Percentiles rank a stretch among this genome's conserved stretches.
phyloP scores from a whole-genome alignment of 768 basidiomycete genomes.

The Gyrodon lividus region DNA sequence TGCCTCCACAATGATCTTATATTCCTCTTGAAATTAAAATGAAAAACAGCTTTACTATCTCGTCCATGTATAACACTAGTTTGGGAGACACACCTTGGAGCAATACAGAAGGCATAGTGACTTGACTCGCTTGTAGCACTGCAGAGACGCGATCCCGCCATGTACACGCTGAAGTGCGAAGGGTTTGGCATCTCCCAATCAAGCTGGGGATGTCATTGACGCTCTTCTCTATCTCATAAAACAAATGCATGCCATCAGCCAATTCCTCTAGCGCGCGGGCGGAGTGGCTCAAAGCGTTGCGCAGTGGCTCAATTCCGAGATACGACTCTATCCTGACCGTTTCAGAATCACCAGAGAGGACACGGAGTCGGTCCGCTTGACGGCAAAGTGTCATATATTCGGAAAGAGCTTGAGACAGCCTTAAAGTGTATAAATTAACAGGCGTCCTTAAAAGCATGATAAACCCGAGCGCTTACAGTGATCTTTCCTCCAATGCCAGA shows the following conservation, averaged over 20 bases:
- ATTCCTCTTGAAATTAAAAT: too few relatives aligned
- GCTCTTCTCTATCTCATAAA: constrained; percentile 32
- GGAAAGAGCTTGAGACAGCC: constrained; percentile 22
- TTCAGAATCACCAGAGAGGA: constrained; percentile 19
- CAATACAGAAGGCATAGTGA: constrained; percentile 31
- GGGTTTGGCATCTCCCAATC: constrained; percentile 25
- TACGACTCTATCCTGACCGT: constrained; percentile 18
- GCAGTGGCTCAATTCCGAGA: constrained; percentile 18
- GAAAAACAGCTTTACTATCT: neutral
- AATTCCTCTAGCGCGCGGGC: constrained; percentile 39
- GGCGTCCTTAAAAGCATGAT: neutral
- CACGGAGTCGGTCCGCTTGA: constrained; percentile 18
- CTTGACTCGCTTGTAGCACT: constrained; percentile 20
- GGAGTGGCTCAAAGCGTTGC: constrained; percentile 14
- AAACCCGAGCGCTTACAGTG: constrained; percentile 50
- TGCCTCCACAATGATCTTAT: constrained; percentile 30
- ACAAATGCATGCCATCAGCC: constrained; percentile 32
- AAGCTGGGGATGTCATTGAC: constrained; percentile 20
- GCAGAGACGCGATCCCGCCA: constrained; percentile 29
- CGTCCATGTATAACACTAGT: neutral
- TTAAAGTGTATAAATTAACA: constrained; percentile 4
- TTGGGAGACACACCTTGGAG: constrained; percentile 33
- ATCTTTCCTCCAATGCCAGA: constrained; percentile 59
- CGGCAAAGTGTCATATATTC: constrained; percentile 13
- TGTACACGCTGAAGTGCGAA: constrained; percentile 23